Evolutionary conservation across 805 yeast species (phyloP).

Genomic region (Torulaspora indica): DNA sequence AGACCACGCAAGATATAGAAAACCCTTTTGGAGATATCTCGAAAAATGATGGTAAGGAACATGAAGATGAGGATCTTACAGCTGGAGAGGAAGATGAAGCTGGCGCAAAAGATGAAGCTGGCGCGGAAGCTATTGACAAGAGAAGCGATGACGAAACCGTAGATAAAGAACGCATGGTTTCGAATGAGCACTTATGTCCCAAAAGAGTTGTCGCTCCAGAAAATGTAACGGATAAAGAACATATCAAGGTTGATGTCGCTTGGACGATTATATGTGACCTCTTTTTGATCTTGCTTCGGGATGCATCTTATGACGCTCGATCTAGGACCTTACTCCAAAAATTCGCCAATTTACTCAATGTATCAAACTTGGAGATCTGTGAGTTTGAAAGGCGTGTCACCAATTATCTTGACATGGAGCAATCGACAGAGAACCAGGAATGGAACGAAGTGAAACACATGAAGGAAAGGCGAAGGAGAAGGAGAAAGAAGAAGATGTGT

Average conservation of each 20-base stretch:
- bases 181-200: neutral
- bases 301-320: conserved; percentile 83
- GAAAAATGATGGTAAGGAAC: conserved; percentile 13
- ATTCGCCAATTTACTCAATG: conserved; percentile 60
- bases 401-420: conserved; percentile 85
- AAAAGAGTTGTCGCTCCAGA: conserved; percentile 30
- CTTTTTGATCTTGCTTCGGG: conserved; percentile 71
- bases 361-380: conserved; percentile 61
- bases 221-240: conserved; percentile 35
- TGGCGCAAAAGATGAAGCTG: neutral
- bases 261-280: conserved; percentile 95
- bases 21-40: conserved; percentile 42
- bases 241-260: conserved; percentile 64
- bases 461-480: conserved; percentile 62
- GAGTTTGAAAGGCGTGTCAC: conserved; percentile 90
- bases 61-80: conserved; percentile 1
- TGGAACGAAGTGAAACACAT: conserved; percentile 71
- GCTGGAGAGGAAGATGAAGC: neutral
- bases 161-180: too few relatives aligned
- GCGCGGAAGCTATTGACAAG: neutral
- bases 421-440: conserved; percentile 61
- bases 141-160: too few relatives aligned
- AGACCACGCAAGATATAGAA: conserved; percentile 45
- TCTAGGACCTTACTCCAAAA: conserved; percentile 71
- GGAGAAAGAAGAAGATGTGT: conserved; percentile 62